A percentile compares a stretch with the other conserved stretches of the same genome.
Evolutionary conservation across 768 basidiomycete genomes (phyloP).

Genomic region (Termitomyces sp.): DNA sequence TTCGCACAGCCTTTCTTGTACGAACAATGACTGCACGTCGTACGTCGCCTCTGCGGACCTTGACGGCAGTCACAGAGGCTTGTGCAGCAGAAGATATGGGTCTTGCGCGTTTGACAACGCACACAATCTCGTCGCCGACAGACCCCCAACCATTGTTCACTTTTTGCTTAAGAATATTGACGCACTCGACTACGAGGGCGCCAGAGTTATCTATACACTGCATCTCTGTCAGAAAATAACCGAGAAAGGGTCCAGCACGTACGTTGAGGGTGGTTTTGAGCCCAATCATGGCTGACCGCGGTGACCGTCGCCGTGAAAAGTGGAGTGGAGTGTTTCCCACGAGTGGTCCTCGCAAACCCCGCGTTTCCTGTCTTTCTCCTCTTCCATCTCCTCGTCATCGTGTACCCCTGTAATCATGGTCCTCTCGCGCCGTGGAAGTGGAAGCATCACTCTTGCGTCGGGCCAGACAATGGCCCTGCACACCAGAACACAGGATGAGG

Average conservation of each 20-base stretch:
- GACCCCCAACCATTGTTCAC: slow-evolving; percentile 92
- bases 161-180: slow-evolving; percentile 94
- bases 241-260: slow-evolving; percentile 34
- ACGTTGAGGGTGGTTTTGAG: slow-evolving; percentile 91
- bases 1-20: slow-evolving; percentile 76
- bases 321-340: slow-evolving; percentile 15
- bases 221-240: not conserved
- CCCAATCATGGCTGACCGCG: slow-evolving; percentile 67
- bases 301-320: slow-evolving; percentile 7
- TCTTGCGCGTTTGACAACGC: slow-evolving; percentile 88
- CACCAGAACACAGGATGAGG: slow-evolving; percentile 82
- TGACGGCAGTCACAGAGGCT: slow-evolving; percentile 72
- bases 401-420: slow-evolving; percentile 37
- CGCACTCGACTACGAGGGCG: slow-evolving; percentile 89
- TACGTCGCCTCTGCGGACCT: slow-evolving; percentile 90
- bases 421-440: slow-evolving; percentile 71
- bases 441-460: slow-evolving; percentile 62
- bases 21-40: slow-evolving; percentile 95
- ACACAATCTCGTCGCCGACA: slow-evolving; percentile 94
- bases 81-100: slow-evolving; percentile 66
- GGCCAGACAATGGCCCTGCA: slow-evolving; percentile 83
- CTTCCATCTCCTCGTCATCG: slow-evolving; percentile 1
- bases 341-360: not conserved
- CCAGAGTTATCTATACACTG: slow-evolving; percentile 99
- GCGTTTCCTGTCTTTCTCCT: slow-evolving; percentile 1